phyloP scores from a whole-genome alignment of 352 stramenopile species.

The Pythium apleroticum region DNA sequence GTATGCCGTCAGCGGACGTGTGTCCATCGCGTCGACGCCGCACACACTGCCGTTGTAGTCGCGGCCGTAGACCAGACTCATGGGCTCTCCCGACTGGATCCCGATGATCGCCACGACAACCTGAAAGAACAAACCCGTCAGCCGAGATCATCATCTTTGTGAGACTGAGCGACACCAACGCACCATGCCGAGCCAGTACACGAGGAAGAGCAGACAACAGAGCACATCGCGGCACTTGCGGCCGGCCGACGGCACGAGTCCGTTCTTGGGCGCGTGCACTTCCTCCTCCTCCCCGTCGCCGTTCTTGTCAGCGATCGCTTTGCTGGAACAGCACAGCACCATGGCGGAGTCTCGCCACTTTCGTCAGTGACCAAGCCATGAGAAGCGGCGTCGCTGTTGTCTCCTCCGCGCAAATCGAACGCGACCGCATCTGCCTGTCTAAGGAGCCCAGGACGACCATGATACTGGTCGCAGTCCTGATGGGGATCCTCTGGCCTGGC shows the following conservation, averaged over 20 bases:
- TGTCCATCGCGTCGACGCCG: slow-evolving; percentile 43
- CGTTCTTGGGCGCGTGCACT: slow-evolving; percentile 18
- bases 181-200: slow-evolving; percentile 87
- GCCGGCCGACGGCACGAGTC: slow-evolving; percentile 32
- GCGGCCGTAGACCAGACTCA: slow-evolving; percentile 77
- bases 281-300: slow-evolving; percentile 14
- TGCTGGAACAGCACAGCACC: slow-evolving; percentile 22
- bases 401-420: neutral
- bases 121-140: no score
- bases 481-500: neutral
- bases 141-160: no score
- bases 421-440: neutral
- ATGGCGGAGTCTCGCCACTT: neutral
- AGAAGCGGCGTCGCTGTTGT: neutral
- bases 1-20: slow-evolving; percentile 61
- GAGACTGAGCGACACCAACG: no score
- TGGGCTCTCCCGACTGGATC: slow-evolving; percentile 60
- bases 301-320: slow-evolving; percentile 2
- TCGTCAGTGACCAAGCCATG: neutral
- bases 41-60: slow-evolving; percentile 86
- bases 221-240: slow-evolving; percentile 68
- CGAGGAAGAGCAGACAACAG: slow-evolving; percentile 81
- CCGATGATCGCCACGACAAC: slow-evolving; percentile 61
- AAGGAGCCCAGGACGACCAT: neutral
- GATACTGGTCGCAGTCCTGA: neutral